Evolutionary conservation across 371 early-diverging fungal species (phyloP), one percentile per base, ranked within the genome.

Genomic region (Syncephalastrum racemosum): DNA sequence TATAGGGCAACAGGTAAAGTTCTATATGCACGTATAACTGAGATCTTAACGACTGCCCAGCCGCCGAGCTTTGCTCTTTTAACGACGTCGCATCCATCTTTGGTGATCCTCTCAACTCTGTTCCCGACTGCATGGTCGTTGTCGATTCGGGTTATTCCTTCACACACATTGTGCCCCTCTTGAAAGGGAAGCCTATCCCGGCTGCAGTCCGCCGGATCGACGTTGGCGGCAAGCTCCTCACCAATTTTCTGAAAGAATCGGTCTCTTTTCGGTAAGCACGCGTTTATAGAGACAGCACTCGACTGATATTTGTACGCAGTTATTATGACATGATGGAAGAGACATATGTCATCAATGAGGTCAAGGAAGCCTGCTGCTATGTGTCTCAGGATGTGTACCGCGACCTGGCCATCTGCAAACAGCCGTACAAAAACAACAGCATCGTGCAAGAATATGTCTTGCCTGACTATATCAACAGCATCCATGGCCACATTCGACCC

Each of bases 271-370:
- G 92, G 76, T 86, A 60, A 60, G 54, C 24, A 23, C 19, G 13
- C 7, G 12, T 36, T 27, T 0, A 0, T 42, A 14, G 24, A 44
- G 19, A 18, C 5, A 24, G 15, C 22, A 10, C 15, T 44, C 45
- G 16, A 54, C 7, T 27, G 23, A 40, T 7, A n/a, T 47, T 14
- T 56, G 2, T 40, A 25, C 36, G 27, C 44, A 77, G 87, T 47
- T 79, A 88, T 50, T 94, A 89, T 82, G 89, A 94, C 62, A 94
- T 94, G 94, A 92, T 92, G 93, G 93, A 94, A 59, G 93, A 94
- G 62, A 89, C 92, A 0, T 84, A 81, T 60, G 78, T 93, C 25
- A 86, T 94, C 47, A 90, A 90, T 53, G 81, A 89, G 19, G 85
- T 90, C 53, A 94, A 94, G 69, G 92, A 93, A 66, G 74, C 80